Base-by-base conservation (phyloP, 1,284 basidiomycete genomes). In the Erythrobasidium hasegawianum region DNA sequence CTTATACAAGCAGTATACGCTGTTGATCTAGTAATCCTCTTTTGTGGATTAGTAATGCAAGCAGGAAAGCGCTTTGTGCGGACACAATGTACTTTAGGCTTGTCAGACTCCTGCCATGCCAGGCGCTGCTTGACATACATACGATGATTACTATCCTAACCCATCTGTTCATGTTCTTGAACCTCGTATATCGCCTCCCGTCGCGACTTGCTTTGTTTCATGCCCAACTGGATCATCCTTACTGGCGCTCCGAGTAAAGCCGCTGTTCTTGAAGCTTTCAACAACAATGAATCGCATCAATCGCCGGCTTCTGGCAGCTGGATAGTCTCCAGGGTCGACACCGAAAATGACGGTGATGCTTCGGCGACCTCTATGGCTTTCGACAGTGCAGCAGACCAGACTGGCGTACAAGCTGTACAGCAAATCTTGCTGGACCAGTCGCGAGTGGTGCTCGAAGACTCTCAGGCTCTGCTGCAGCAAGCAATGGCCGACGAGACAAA, bases 381-480 rank as follows among this genome's bases (percentile, higher is more conserved):
- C 7, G 7, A 47, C 14, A 14, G n/a, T 8, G 43, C 43, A 5
- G 43, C 29, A 39, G 20, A 8, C 26, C n/a, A 18, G 10, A 18
- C 29, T 26, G 29, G 39, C 33, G 4, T 18, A 20, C 8, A 33
- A 20, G 38, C 8, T 24, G 54, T 54, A 14, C 38, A 39, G 14
- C 2, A 13, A 5, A 38, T 40, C 10, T 26, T 61, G 29, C 27
- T 40, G 20, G 59, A 61, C 49, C 27, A 43, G 52, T 54, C 33
- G 13, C 49, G 49, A 24, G 33, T 24, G 9, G 18, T 54, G 26
- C 45, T 49, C 26, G 59, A 61, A 26, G 59, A 61, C 16, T 61
- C 59, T 24, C 59, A 61, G 26, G 43, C 24, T 33, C n/a, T 33
- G 9, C 18, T 22, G 5, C 50, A 18, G 43, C 43, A 18, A 24